A percentile compares a stretch with the other conserved stretches of the same genome.
These are phyloP conservation scores for Diutina neorugosa DNA, from an alignment of 1,139 yeast genomes.

Conservation along the genomic window DNA sequence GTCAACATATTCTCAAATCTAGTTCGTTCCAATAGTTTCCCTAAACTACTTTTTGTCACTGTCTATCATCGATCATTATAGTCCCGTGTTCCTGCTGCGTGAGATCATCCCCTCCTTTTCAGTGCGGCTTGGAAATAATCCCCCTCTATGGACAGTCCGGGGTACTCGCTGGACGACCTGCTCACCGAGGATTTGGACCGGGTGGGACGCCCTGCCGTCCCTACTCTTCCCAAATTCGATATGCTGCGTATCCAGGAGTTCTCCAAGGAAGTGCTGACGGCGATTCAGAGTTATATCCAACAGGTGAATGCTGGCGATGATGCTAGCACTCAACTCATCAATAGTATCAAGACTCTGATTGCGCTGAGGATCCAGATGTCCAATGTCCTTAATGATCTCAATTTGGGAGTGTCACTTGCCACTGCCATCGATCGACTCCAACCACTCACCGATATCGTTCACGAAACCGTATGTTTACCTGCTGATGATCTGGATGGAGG, in stretches of 20 bases:
- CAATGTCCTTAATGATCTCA: constrained; percentile 37
- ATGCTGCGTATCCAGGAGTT: background rate
- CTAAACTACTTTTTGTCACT: background rate
- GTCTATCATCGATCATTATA: background rate
- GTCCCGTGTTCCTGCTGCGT: background rate
- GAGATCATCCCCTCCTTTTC: background rate
- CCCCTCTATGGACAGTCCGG: background rate
- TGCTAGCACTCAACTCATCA: constrained; percentile 8
- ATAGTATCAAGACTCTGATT: constrained; percentile 26
- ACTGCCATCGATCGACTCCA: constrained; percentile 47
- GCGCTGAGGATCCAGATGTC: constrained; percentile 36
- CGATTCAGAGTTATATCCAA: background rate
- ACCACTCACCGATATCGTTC: constrained; percentile 39
- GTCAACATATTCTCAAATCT: too few species aligned
- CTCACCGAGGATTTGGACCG: background rate
- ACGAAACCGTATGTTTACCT: constrained; percentile 38
- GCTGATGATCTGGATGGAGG: constrained; percentile 22
- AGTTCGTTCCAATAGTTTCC: too few species aligned
- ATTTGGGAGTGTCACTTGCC: constrained; percentile 37
- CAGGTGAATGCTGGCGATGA: background rate
- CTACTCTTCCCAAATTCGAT: background rate
- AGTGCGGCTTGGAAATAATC: background rate
- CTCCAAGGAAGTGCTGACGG: constrained; percentile 2
- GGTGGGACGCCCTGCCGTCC: background rate
- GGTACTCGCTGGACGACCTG: constrained; percentile 4